These are phyloP conservation scores for Pseudognaphalium luteoalbum DNA, from an alignment of 129 eudicot genomes.

Conservation along the genomic window DNA sequence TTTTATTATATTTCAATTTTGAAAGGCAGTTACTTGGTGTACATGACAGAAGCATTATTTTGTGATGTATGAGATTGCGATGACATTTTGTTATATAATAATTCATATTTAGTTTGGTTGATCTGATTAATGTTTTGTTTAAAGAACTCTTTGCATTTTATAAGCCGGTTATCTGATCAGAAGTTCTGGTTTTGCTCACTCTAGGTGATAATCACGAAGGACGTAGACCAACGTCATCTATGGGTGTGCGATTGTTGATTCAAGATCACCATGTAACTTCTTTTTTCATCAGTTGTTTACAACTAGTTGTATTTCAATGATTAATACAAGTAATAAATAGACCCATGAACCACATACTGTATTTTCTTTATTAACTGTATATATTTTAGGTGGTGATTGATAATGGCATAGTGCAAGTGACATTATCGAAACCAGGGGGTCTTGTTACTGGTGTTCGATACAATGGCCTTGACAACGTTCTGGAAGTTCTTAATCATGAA, in stretches of 20 bases:
- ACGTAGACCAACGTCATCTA: constrained; percentile 45
- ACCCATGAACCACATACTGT: neutral
- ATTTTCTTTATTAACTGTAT: neutral
- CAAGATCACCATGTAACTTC: constrained; percentile 63
- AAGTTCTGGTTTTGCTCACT: constrained; percentile 18
- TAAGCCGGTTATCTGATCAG: neutral
- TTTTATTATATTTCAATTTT: too few species aligned
- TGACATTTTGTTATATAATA: neutral
- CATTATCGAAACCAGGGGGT: constrained; percentile 65
- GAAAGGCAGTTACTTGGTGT: too few species aligned
- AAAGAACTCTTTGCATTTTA: neutral
- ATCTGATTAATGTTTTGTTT: too few species aligned
- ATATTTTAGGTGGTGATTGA: constrained; percentile 61
- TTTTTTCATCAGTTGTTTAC: too few species aligned
- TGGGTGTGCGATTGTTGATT: constrained; percentile 46
- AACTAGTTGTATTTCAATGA: too few species aligned
- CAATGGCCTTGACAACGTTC: constrained; percentile 66
- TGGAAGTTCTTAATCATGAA: constrained; percentile 51
- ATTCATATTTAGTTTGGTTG: too few species aligned
- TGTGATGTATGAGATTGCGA: neutral
- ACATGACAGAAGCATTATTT: too few species aligned
- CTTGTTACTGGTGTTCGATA: constrained; percentile 48
- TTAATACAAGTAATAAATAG: neutral
- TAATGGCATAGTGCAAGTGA: constrained; percentile 66
- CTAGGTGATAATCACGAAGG: constrained; percentile 29